These are phyloP conservation scores for Diplodia corticola DNA, from an alignment of 2,329 filamentous ascomycete species.

Conservation along the genomic window DNA sequence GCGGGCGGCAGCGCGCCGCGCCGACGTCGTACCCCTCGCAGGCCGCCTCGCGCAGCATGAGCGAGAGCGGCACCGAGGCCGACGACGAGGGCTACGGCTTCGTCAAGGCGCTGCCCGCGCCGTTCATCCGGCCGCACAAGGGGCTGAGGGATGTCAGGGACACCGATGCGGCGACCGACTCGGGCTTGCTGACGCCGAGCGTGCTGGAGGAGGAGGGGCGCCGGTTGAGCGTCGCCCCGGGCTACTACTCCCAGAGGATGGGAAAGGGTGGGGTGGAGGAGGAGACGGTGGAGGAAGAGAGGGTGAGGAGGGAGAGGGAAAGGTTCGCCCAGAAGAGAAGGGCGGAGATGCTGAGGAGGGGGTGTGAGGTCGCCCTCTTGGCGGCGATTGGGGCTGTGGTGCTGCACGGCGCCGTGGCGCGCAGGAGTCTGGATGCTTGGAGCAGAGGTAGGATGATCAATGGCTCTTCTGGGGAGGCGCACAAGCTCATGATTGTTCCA, in stretches of 20 bases:
- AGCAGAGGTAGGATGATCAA: constrained; percentile 38
- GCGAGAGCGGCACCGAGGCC: constrained; percentile 91
- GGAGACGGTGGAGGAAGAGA: constrained; percentile 33
- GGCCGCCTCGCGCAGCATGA: constrained; percentile 40
- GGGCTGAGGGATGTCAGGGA: constrained; percentile 63
- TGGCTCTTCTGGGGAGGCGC: constrained; percentile 8
- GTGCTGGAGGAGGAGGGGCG: constrained; percentile 50
- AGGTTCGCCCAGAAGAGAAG: constrained; percentile 84
- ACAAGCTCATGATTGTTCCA: constrained; percentile 30
- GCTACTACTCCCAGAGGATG: constrained; percentile 37
- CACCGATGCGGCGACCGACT: constrained; percentile 28
- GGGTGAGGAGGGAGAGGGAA: constrained; percentile 51
- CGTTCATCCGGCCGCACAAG: constrained; percentile 71
- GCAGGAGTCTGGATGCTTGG: constrained; percentile 38
- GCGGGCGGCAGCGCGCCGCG: not conserved
- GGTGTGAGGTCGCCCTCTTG: constrained; percentile 57
- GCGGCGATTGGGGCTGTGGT: constrained; percentile 53
- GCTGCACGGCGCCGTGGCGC: constrained; percentile 39
- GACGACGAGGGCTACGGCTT: constrained; percentile 82
- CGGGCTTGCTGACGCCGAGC: constrained; percentile 48
- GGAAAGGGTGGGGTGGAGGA: constrained; percentile 1
- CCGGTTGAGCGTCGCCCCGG: constrained; percentile 32
- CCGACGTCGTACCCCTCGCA: constrained; percentile 11
- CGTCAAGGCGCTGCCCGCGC: constrained; percentile 80
- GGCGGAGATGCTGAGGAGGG: constrained; percentile 76